Base-by-base conservation (phyloP, 805 yeast species). In the Torulaspora microellipsoides region DNA sequence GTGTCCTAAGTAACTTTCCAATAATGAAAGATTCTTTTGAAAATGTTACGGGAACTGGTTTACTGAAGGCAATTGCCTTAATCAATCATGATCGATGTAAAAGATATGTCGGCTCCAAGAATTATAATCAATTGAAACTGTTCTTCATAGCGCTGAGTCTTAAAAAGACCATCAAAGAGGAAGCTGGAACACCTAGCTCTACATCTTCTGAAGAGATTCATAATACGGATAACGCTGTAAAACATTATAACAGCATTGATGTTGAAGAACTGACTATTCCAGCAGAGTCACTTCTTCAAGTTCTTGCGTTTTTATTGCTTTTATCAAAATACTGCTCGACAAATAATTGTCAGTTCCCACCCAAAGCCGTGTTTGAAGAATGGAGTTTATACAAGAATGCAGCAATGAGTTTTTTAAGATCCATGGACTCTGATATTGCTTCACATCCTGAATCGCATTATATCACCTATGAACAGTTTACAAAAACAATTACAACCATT, bases 301-400 rank as follows among this genome's bases (percentile, higher is more conserved):
- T 83, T 2, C 40, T 83, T 9, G 67, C 82, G 0, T 73, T 83
- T 46, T 46, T 75, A 15, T 64, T 84, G 27, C 49, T 76, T 0
- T 53, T 78, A 2, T 62, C 71, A 1, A 67, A 76, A 8, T 51
- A 43, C 71, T 50, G 60, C 62, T 57, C 67, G 58, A 40, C 56
- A 45, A 36, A 60, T 68, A 64, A 69, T 70, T 43, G 48, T 61
- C 29, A 48, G 45, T 27, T 53, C 49, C 12, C 54, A 60, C 32
- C 46, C 49, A 1, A 47, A 52, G 2, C 56, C 53, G 36, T 59
- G 66, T 32, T 41, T 23, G 29, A 43, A 1, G 54, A 65, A 4
- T 76, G 81, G 77, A 45, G 57, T 0, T 53, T 58, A 2, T 81
- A 73, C 60, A 72, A 73, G 47, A 38, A 47, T 0, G 54, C 65